These are phyloP conservation scores for Carex littledalei DNA, from an alignment of 176 grass and related monocot genomes.

Conservation along the genomic window DNA sequence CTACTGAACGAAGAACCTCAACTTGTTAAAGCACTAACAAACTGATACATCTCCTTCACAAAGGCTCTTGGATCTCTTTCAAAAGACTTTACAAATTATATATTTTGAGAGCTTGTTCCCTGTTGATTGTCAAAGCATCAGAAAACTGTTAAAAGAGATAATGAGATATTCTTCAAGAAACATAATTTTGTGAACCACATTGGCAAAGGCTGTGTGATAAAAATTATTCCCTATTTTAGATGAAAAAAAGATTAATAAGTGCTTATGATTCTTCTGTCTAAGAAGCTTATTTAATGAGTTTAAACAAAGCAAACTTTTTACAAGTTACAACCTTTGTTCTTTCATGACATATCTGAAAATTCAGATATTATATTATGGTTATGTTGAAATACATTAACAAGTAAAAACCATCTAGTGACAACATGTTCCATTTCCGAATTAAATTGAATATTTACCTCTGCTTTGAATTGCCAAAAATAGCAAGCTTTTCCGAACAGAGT, in stretches of 20 bases:
- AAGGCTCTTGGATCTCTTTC: conserved; percentile 90
- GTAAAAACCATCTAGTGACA: neutral
- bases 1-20: conserved; percentile 41
- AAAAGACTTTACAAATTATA: conserved; percentile 72
- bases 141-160: neutral
- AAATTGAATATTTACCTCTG: too few relatives aligned
- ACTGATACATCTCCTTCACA: conserved; percentile 40
- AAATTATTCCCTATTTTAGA: conserved; percentile 42
- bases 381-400: too few relatives aligned
- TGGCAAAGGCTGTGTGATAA: too few relatives aligned
- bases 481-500: too few relatives aligned
- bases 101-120: conserved; percentile 37
- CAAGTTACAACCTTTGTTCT: neutral
- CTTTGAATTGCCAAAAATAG: too few relatives aligned
- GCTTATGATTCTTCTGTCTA: neutral
- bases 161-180: neutral
- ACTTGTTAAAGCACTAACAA: conserved; percentile 33
- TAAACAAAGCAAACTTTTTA: neutral
- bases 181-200: too few relatives aligned
- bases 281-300: neutral
- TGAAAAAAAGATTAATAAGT: neutral
- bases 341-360: neutral
- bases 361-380: too few relatives aligned
- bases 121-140: neutral
- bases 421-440: neutral